Base-by-base conservation (phyloP, 331 rosid genomes). In the Malus hybrid region DNA sequence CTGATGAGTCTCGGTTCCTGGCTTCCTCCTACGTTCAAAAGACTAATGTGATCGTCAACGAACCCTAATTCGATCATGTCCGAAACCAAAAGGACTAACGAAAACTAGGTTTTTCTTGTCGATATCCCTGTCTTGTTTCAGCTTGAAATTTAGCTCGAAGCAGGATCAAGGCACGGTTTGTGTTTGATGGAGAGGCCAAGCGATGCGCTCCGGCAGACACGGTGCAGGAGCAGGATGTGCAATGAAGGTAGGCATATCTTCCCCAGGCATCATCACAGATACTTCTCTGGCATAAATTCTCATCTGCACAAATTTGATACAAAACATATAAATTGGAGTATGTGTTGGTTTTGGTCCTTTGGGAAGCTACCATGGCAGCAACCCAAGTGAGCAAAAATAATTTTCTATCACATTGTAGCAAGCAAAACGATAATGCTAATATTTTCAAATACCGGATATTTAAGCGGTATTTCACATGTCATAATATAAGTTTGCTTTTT, bases 221-320 rank as follows among this genome's bases (percentile, higher is more conserved):
- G 91, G 82, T 67, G 81, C 65, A 0, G 97, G 92, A 54, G 85
- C 88, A 12, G 88, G 90, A 62, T 87, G 89, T 16, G 92, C 97
- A 19, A 92, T 90, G 89, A 83, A 87, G 50, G 92, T 84, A 0
- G 96, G 97, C 50, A 73, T 74, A 61, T 84, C 66, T 73, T 89
- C 90, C 0, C 95, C 93, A 0, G 95, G 96, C 97, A 91, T 91
- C 80, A 91, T 73, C 54, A 91, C 95, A 13, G 91, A 84, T 1
- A 87, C 91, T 20, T 86, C 90, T 63, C 76, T 79, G 7, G 83
- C 83, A 63, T 87, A 82, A 19, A 73, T 86, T 14, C 87, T 81
- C 83, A 84, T 83, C 97, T 91, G 72, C 77, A 61, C 42, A 65
- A 72, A 62, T 33, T 39, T 44, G 3, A 33, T 1, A 22, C 2